phyloP scores from a whole-genome alignment of 768 basidiomycete species.

The Suillus weaverae region DNA sequence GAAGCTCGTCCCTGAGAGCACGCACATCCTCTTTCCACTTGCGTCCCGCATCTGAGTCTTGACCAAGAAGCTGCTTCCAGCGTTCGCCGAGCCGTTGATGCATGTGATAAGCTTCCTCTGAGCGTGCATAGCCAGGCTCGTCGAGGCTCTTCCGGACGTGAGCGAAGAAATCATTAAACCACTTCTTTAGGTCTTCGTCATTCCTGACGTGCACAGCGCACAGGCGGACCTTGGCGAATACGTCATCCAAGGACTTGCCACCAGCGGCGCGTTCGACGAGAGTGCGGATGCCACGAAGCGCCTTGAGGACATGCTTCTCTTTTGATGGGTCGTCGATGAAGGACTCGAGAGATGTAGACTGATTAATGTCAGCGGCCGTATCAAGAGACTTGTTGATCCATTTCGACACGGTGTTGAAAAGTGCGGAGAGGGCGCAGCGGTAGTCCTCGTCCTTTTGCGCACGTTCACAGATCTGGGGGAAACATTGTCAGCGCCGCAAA shows the following conservation, averaged over 20 bases:
- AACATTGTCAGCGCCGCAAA: not conserved
- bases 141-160: slow-evolving; percentile 47
- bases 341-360: slow-evolving; percentile 46
- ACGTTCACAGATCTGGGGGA: slow-evolving; percentile 57
- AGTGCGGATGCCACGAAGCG: slow-evolving; percentile 40
- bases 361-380: slow-evolving; percentile 44
- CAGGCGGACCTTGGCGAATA: slow-evolving; percentile 42
- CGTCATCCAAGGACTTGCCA: slow-evolving; percentile 48
- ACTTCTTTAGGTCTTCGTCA: slow-evolving; percentile 52
- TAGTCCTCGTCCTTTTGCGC: slow-evolving; percentile 64
- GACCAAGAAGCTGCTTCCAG: slow-evolving; percentile 51
- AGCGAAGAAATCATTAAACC: slow-evolving; percentile 55
- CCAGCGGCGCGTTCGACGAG: slow-evolving; percentile 56
- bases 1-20: slow-evolving; percentile 44
- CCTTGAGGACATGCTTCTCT: slow-evolving; percentile 59
- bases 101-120: slow-evolving; percentile 42
- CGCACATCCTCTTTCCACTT: slow-evolving; percentile 56
- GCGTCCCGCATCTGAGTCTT: slow-evolving; percentile 39
- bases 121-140: slow-evolving; percentile 52
- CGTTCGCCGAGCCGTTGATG: slow-evolving; percentile 47
- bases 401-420: slow-evolving; percentile 57
- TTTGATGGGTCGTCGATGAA: slow-evolving; percentile 64
- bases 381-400: slow-evolving; percentile 56
- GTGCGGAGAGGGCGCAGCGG: slow-evolving; percentile 52
- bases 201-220: slow-evolving; percentile 51